These are phyloP conservation scores for Globisporangium yorkense DNA, from an alignment of 352 stramenopile species.

Conservation along the genomic window DNA sequence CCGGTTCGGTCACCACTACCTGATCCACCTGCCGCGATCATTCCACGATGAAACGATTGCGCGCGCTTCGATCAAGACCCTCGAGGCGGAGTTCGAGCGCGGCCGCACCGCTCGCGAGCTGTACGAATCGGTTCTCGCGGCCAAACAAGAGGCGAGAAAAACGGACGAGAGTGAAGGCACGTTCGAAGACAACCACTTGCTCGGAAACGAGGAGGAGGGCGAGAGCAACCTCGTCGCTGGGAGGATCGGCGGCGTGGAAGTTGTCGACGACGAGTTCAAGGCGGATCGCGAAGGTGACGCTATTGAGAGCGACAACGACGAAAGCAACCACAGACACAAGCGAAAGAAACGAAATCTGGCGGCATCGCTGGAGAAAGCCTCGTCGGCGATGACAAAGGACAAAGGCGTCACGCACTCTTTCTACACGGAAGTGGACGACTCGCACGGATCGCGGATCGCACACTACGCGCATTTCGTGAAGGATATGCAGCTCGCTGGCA, in stretches of 20 bases:
- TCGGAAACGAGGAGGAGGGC: neutral
- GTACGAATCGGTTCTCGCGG: constrained; percentile 66
- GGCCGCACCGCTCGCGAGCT: constrained; percentile 61
- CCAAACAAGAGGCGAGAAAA: constrained; percentile 23
- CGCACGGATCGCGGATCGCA: constrained; percentile 27
- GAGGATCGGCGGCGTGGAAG: neutral
- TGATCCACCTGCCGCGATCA: constrained; percentile 73
- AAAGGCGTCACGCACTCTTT: constrained; percentile 77
- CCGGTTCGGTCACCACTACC: constrained; percentile 73
- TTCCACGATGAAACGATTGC: constrained; percentile 75
- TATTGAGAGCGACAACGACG: constrained; percentile 4
- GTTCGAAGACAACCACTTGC: constrained; percentile 1
- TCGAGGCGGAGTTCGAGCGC: constrained; percentile 76
- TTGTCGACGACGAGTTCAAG: neutral
- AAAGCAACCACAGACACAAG: neutral
- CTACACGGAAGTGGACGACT: constrained; percentile 52
- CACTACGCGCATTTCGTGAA: constrained; percentile 35
- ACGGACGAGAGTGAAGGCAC: neutral
- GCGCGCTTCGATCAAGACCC: constrained; percentile 58
- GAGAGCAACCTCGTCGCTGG: neutral
- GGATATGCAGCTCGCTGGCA: constrained; percentile 29
- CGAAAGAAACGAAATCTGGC: neutral
- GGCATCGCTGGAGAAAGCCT: constrained; percentile 35
- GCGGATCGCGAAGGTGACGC: neutral
- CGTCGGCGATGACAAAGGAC: constrained; percentile 30